phyloP scores from a whole-genome alignment of 2,329 filamentous ascomycete genomes.

The Hypoxylon sp. region DNA sequence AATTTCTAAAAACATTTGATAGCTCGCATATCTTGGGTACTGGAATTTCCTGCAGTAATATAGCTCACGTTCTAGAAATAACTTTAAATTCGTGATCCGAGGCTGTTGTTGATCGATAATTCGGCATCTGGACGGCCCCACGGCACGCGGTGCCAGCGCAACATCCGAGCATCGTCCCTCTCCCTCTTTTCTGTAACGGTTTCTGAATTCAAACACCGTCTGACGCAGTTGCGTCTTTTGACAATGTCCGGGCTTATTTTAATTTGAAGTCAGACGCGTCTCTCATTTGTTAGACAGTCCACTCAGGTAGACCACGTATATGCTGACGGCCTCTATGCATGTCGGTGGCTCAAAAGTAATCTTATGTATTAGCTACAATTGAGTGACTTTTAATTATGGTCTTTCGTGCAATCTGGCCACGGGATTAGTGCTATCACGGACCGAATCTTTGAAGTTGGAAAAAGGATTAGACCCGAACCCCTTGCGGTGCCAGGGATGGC shows the following conservation, averaged over 20 bases:
- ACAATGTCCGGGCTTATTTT: conserved; percentile 28
- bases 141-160: conserved; percentile 21
- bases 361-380: conserved; percentile 13
- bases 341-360: conserved; percentile 15
- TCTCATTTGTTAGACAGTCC: conserved; percentile 18
- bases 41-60: conserved; percentile 17
- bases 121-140: conserved; percentile 31
- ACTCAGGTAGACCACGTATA: conserved; percentile 27
- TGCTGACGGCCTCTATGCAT: conserved; percentile 32
- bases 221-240: conserved; percentile 26
- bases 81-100: conserved; percentile 16
- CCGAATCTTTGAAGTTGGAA: conserved; percentile 6
- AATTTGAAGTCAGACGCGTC: conserved; percentile 25
- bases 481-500: not conserved
- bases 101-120: conserved; percentile 21
- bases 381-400: conserved; percentile 13
- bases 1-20: conserved; percentile 18
- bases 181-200: conserved; percentile 21
- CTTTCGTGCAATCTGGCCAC: conserved; percentile 4
- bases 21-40: conserved; percentile 23
- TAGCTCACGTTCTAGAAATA: conserved; percentile 14
- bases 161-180: conserved; percentile 12
- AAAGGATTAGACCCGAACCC: conserved; percentile 7
- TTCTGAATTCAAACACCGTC: conserved; percentile 43
- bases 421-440: conserved; percentile 17